Evolutionary conservation across 768 basidiomycete species (phyloP).

Genomic region (Leucosporidium scottii): DNA sequence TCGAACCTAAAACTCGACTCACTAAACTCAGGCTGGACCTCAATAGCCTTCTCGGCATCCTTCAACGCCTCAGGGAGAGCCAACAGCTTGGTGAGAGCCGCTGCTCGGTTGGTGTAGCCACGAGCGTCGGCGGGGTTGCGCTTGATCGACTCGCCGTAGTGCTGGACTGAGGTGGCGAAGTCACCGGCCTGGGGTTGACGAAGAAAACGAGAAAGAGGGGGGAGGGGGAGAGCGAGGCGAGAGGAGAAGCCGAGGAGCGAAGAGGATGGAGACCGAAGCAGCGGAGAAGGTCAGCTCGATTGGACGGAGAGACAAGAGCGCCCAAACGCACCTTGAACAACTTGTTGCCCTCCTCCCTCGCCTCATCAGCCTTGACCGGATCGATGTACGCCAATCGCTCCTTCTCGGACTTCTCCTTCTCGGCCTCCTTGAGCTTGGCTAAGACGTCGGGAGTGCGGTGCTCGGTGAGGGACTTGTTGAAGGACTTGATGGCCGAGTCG

Average conservation of each 20-base stretch:
- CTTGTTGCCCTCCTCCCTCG: conserved; percentile 85
- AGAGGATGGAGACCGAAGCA: too few relatives aligned
- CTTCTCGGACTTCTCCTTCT: conserved; percentile 67
- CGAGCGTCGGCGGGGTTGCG: conserved; percentile 80
- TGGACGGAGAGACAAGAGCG: too few relatives aligned
- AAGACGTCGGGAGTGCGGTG: conserved; percentile 91
- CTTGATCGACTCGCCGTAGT: conserved; percentile 94
- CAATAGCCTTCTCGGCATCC: conserved; percentile 88
- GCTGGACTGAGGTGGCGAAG: conserved; percentile 83
- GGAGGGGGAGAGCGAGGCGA: not conserved
- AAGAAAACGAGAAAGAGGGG: not conserved
- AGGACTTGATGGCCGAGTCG: conserved; percentile 74
- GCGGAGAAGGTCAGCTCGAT: too few relatives aligned
- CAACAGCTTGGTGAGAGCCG: conserved; percentile 88
- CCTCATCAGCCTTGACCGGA: conserved; percentile 68
- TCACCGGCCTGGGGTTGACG: conserved; percentile 52
- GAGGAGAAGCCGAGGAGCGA: too few relatives aligned
- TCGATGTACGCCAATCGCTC: conserved; percentile 81
- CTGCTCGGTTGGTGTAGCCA: conserved; percentile 97
- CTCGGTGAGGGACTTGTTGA: conserved; percentile 86
- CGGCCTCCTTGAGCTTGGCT: conserved; percentile 72
- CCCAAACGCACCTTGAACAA: conserved; percentile 62
- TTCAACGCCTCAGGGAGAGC: conserved; percentile 94
- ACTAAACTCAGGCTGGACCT: conserved; percentile 79
- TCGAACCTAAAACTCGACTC: conserved; percentile 40